A percentile compares a stretch with the other conserved stretches of the same genome.
phyloP scores from a whole-genome alignment of 176 grass and related monocot genomes.

The Areca catechu region DNA sequence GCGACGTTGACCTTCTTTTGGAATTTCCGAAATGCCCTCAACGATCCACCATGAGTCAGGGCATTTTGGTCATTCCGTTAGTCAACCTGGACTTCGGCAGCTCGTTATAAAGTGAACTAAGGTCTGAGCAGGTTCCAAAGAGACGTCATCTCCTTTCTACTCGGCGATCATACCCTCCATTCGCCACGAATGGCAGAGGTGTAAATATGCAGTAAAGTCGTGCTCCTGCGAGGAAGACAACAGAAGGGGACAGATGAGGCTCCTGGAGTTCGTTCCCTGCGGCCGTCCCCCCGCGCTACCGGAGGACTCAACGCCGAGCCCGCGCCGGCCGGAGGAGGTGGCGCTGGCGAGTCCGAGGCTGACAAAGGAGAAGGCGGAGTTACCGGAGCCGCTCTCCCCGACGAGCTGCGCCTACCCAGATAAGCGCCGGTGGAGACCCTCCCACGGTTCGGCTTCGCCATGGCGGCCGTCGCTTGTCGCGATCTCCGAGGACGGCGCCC shows the following conservation, averaged over 20 bases:
- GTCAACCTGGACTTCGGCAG: no score
- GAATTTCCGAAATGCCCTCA: no score
- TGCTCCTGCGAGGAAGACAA: background rate
- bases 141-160: background rate
- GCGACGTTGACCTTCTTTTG: no score
- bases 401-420: background rate
- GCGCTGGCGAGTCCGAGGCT: background rate
- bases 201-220: background rate
- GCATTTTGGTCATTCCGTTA: no score
- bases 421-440: constrained; percentile 39
- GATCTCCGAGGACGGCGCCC: constrained; percentile 57
- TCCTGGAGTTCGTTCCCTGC: background rate
- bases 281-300: background rate
- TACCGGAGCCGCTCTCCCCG: no score
- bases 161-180: background rate
- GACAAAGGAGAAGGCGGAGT: background rate
- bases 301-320: background rate
- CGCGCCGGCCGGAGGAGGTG: background rate
- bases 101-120: no score
- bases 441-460: constrained; percentile 12
- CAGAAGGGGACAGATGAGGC: background rate
- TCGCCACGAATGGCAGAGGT: background rate
- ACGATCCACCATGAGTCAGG: no score
- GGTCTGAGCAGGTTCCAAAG: no score
- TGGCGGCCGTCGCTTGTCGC: constrained; percentile 60